phyloP scores from a whole-genome alignment of 202 grass and related monocot species.

The Saccharum hybrid region DNA sequence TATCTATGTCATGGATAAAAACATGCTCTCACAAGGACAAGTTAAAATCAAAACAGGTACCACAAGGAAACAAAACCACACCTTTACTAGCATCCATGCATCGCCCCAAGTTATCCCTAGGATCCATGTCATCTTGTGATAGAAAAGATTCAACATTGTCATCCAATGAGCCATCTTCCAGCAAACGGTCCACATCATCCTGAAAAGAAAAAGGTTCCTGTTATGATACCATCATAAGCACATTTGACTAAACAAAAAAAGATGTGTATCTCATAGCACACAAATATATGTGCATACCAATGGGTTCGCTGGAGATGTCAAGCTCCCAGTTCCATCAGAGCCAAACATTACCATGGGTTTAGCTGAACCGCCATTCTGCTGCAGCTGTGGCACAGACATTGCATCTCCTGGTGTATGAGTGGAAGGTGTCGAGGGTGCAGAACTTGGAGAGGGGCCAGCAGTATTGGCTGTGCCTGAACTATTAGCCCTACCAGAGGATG shows the following conservation, averaged over 20 bases:
- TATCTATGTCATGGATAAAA: conserved; percentile 8
- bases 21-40: not conserved
- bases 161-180: conserved; percentile 94
- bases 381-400: conserved; percentile 80
- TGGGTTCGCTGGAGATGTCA: conserved; percentile 84
- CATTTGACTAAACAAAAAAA: conserved; percentile 9
- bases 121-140: conserved; percentile 96
- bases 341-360: conserved; percentile 84
- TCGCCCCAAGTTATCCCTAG: conserved; percentile 80
- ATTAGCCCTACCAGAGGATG: conserved; percentile 95
- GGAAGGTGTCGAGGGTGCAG: conserved; percentile 96
- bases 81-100: conserved; percentile 94
- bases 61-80: conserved; percentile 44
- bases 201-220: conserved; percentile 59
- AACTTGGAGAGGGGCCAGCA: conserved; percentile 93
- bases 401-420: conserved; percentile 96
- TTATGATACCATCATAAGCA: conserved; percentile 22
- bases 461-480: conserved; percentile 98
- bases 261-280: not conserved
- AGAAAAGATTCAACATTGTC: conserved; percentile 99
- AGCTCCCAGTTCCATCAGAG: conserved; percentile 76
- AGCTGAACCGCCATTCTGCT: conserved; percentile 79
- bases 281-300: conserved; percentile 56
- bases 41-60: conserved; percentile 41
- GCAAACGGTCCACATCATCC: conserved; percentile 93